phyloP scores from a whole-genome alignment of 768 basidiomycete genomes.

The Boletus patriciae region DNA sequence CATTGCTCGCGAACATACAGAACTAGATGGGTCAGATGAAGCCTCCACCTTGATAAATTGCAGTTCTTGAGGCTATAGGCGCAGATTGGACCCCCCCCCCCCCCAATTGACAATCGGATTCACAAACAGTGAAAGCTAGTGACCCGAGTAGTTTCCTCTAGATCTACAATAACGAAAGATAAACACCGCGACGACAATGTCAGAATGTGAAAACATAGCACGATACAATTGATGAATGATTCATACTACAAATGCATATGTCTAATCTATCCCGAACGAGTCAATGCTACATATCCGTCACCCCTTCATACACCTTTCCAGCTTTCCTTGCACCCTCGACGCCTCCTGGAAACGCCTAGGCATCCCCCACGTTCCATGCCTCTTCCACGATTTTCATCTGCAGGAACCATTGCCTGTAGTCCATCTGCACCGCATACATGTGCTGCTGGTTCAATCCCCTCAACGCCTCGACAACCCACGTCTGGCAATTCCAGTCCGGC shows the following conservation, averaged over 20 bases:
- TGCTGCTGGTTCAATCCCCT: conserved; percentile 10
- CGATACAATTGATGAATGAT: not conserved
- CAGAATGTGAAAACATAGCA: not conserved
- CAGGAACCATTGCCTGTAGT: conserved; percentile 5
- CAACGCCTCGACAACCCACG: conserved; percentile 22
- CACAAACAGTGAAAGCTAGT: too few species aligned
- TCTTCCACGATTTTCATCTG: conserved; percentile 18
- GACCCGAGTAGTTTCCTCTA: too few species aligned
- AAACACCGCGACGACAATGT: too few species aligned
- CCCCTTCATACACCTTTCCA: not conserved
- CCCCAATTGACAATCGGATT: too few species aligned
- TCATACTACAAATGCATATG: not conserved
- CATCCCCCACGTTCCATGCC: conserved; percentile 20
- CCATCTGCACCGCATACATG: conserved; percentile 20
- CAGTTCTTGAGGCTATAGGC: too few species aligned
- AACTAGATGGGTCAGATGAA: too few species aligned
- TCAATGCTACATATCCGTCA: not conserved
- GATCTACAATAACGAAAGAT: too few species aligned
- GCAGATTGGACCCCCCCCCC: too few species aligned
- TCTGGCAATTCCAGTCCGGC: conserved; percentile 21
- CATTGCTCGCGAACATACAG: too few species aligned
- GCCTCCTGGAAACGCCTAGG: not conserved
- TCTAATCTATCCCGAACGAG: not conserved
- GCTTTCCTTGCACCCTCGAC: not conserved
- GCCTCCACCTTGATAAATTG: too few species aligned